Evolutionary conservation across 345 rosid species (phyloP), one percentile per base, ranked within the genome.

Genomic region (Salix dunnii): DNA sequence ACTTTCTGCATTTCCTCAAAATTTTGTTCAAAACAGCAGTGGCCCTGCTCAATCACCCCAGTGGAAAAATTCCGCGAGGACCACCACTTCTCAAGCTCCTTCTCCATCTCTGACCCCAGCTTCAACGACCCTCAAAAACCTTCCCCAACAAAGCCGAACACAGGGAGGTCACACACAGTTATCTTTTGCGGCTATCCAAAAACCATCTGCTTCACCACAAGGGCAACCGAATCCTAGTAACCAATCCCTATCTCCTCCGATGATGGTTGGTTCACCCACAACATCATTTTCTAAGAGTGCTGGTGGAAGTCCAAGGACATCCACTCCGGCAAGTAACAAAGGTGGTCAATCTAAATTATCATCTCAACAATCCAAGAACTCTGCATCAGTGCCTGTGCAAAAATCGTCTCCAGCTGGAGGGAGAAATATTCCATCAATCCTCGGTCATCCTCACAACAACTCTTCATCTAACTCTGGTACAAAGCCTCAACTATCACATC

Each of bases 251-350:
- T 88, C 97, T 76, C 88, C 97, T 67, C 89, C 89, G 3, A 68
- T 88, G 84, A 78, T 85, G 64, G 92, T 87, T 70, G 94, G 95
- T 70, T 92, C 98, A 58, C 97, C 99, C 20, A 87, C 98, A 3
- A 82, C 94, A 13, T 91, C 97, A 0, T 81, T 94, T 68, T 93
- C 99, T 58, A 94, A 92, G 84, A 88, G 92, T 68, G 86, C 95
- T 7, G 89, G 97, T 60, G 99, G 97, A 71, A 94, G 97, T 81
- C 99, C 98, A 27, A 88, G 95, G 81, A 91, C 97, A 64, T 84
- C 94, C 11, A 74, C 88, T 10, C 87, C 97, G 33, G 77, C 90
- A 0, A 85, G 82, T 74, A 92, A 89, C 83, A 96, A 92, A 81
- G 79, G 84, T 72, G 90, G 89, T 60, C 99, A 92, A 79, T 84